Conservation (phyloP, 108 stramenopile genomes). For the Aureococcus anophagefferens region DNA sequence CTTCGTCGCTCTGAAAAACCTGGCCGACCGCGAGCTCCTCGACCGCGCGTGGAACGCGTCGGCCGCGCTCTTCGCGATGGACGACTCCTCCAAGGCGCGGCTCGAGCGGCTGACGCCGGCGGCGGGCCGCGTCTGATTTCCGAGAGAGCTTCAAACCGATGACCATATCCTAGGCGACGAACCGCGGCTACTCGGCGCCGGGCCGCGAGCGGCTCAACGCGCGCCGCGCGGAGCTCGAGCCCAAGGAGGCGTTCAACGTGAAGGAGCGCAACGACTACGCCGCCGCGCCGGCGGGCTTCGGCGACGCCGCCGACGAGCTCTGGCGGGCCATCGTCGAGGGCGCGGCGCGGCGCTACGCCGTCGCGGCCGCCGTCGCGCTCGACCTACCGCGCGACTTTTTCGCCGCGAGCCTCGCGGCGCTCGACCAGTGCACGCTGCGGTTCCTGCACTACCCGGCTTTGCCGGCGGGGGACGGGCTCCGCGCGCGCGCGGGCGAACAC, state of each 20-base stretch:
- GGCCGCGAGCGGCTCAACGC: constrained; percentile 20
- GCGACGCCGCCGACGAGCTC: not conserved
- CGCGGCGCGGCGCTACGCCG: constrained; percentile 8
- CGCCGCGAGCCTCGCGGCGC: constrained; percentile 3
- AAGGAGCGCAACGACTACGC: constrained; percentile 8
- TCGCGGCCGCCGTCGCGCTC: constrained; percentile 26
- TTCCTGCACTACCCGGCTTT: constrained; percentile 35
- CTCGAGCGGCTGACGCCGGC: not conserved
- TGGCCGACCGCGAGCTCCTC: not conserved
- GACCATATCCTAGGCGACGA: too few species aligned
- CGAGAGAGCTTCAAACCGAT: too few species aligned
- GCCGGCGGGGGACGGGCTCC: not conserved
- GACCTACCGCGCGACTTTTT: constrained; percentile 22
- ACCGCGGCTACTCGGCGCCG: constrained; percentile 24
- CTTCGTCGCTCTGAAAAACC: constrained; percentile 17
- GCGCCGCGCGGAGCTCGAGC: constrained; percentile 12
- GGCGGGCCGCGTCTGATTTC: too few species aligned
- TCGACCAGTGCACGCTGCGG: constrained; percentile 27
- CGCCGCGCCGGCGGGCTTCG: not conserved
- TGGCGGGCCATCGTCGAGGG: not conserved
- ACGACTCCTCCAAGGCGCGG: not conserved
- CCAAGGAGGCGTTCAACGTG: constrained; percentile 38
- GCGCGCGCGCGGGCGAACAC: constrained; percentile 27
- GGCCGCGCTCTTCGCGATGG: constrained; percentile 6
- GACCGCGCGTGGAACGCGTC: constrained; percentile 10